Evolutionary conservation across 192 early-diverging fungal species (phyloP), one percentile per base, ranked within the genome.

Genomic region (Lunasporangiospora selenospora): DNA sequence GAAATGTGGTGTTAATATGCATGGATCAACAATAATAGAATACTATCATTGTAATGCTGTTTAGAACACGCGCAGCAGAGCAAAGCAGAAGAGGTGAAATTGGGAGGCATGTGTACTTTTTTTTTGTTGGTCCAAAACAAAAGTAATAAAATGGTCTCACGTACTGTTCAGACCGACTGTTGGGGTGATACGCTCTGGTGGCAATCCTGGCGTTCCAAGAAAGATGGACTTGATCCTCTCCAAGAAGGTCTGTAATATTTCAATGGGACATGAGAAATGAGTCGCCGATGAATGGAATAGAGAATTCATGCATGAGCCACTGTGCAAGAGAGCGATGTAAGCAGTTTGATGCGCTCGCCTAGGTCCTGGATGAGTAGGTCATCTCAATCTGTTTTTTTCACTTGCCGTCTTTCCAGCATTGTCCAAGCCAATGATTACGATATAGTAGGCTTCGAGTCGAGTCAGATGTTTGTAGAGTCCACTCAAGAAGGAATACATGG

Each of bases 371-470:
- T n/a, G n/a, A n/a, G n/a, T n/a, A n/a, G n/a, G n/a, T n/a, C n/a
- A n/a, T n/a, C n/a, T n/a, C n/a, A n/a, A n/a, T n/a, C n/a, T n/a
- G n/a, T n/a, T n/a, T n/a, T n/a, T n/a, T n/a, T 33, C 27, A 75
- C 75, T 61, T 82, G 90, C 92, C 39, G 96, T 98, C 76, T 99
- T 99, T 42, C 97, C 97, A n/a, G 95, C 93, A 76, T 95, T 93
- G 67, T 99, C 97, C 21, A 98, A 87, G 29, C 97, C 97, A 31
- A 99, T 78, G 48, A 99, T 92, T n/a, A 99, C 84, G n/a, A 98
- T 86, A 52, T 89, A 94, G 81, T 88, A 99, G 61, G 97, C 93
- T 75, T 98, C 95, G 59, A 87, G 92, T 47, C 88, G 81, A 37
- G 93, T 96, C 53, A 90, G 82, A 65, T 96, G 90, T 63, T 88